Percentiles rank a stretch among this genome's conserved stretches.
Evolutionary conservation across 352 stramenopile species (phyloP).

Genomic region (Peronosclerospora sorghi): DNA sequence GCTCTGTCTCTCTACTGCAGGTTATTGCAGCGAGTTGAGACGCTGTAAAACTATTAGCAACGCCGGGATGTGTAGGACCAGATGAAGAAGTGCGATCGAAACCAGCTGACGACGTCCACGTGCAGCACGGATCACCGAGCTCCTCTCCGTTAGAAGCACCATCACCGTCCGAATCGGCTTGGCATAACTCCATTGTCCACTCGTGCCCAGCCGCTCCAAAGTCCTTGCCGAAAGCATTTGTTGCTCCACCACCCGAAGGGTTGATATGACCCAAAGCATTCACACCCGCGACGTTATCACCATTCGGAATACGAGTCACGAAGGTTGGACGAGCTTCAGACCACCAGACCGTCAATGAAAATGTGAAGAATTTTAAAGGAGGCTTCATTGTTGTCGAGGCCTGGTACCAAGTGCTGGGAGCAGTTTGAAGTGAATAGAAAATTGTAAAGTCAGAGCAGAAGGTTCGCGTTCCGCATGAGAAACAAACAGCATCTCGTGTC

Average conservation of each 20-base stretch:
- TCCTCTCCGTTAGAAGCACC: constrained; percentile 84
- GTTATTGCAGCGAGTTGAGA: constrained; percentile 20
- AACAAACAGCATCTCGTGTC: neutral
- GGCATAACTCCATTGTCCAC: constrained; percentile 52
- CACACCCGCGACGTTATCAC: constrained; percentile 30
- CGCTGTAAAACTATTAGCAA: constrained; percentile 29
- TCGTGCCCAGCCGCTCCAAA: constrained; percentile 27
- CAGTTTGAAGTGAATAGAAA: constrained; percentile 7
- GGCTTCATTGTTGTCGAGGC: constrained; percentile 12
- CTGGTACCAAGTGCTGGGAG: neutral
- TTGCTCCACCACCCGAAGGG: constrained; percentile 28
- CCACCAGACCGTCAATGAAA: constrained; percentile 3
- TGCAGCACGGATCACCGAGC: constrained; percentile 80
- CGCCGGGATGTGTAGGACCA: constrained; percentile 24
- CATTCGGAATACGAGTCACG: constrained; percentile 54
- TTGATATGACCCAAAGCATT: constrained; percentile 46
- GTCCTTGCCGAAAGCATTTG: constrained; percentile 51
- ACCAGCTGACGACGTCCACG: constrained; percentile 25
- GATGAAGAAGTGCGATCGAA: constrained; percentile 7
- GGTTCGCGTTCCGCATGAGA: neutral
- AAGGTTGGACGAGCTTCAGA: constrained; percentile 28
- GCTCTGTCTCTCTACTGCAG: constrained; percentile 21
- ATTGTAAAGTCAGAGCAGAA: constrained; percentile 12
- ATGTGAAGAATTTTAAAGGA: constrained; percentile 1
- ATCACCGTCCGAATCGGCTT: constrained; percentile 63